phyloP scores from a whole-genome alignment of 2,329 filamentous ascomycete genomes.

The Akanthomyces dipterigenus region DNA sequence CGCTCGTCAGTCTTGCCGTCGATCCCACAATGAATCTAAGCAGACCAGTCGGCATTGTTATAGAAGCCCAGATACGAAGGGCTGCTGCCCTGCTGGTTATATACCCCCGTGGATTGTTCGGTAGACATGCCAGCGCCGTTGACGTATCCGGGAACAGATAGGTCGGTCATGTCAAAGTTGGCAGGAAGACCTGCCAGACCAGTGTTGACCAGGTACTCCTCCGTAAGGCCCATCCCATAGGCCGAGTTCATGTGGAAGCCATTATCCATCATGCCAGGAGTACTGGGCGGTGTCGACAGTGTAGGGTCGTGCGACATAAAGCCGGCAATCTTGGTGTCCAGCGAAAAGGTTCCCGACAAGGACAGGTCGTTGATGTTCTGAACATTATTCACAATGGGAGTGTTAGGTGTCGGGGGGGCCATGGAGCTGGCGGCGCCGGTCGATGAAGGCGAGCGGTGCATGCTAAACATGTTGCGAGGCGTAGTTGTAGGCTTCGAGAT shows the following conservation, averaged over 20 bases:
- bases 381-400: conserved; percentile 34
- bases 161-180: conserved; percentile 37
- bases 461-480: conserved; percentile 34
- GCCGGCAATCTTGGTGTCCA: conserved; percentile 25
- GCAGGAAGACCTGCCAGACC: conserved; percentile 37
- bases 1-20: not conserved
- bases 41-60: conserved; percentile 3
- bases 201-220: conserved; percentile 44
- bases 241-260: conserved; percentile 34
- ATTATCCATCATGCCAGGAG: conserved; percentile 40
- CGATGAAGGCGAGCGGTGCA: conserved; percentile 36
- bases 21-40: not conserved
- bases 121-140: conserved; percentile 27
- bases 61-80: not conserved
- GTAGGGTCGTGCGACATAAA: conserved; percentile 34
- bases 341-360: conserved; percentile 27
- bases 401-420: conserved; percentile 45
- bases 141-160: conserved; percentile 37
- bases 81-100: conserved; percentile 26
- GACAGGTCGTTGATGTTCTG: conserved; percentile 33
- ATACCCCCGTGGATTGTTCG: conserved; percentile 24
- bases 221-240: conserved; percentile 33
- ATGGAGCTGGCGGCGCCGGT: conserved; percentile 31
- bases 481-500: conserved; percentile 26
- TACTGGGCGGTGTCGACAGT: conserved; percentile 47